Conservation (phyloP, 345 rosid genomes). For the Eucalyptus tenuipes region DNA sequence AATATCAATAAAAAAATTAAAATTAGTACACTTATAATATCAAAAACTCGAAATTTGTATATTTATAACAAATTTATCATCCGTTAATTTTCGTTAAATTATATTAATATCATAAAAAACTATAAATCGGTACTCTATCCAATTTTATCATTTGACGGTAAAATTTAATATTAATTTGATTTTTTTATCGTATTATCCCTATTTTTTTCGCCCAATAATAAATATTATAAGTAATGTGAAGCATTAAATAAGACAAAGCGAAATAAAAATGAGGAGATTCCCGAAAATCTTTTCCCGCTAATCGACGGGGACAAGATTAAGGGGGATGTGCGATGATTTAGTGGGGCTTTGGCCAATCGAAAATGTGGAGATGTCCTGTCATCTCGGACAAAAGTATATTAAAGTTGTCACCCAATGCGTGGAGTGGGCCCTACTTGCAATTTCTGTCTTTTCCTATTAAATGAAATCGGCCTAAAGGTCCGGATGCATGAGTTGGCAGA, state of each 20-base stretch:
- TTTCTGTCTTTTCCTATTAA: background rate
- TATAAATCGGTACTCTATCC: accelerated
- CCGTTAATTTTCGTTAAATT: accelerated
- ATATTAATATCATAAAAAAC: no score
- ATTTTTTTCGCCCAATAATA: background rate
- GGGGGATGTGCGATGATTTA: background rate
- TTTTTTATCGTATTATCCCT: no score
- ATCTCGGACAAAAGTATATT: background rate
- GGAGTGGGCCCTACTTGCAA: background rate
- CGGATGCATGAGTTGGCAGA: background rate
- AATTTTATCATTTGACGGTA: accelerated
- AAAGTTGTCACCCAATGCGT: background rate
- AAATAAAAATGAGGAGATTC: background rate
- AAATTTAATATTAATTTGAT: no score
- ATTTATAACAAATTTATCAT: no score
- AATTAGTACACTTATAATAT: no score
- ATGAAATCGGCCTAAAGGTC: background rate
- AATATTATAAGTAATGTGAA: background rate
- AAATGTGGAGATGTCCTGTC: background rate
- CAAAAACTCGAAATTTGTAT: no score
- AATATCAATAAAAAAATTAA: no score
- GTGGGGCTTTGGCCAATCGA: background rate
- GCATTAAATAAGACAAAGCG: background rate
- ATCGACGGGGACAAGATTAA: background rate
- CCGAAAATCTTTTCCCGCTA: background rate